Percentiles rank a stretch among this genome's conserved stretches.
These are phyloP conservation scores for Hypoxylon lienhwacheense DNA, from an alignment of 495 filamentous ascomycete genomes.

Conservation along the genomic window DNA sequence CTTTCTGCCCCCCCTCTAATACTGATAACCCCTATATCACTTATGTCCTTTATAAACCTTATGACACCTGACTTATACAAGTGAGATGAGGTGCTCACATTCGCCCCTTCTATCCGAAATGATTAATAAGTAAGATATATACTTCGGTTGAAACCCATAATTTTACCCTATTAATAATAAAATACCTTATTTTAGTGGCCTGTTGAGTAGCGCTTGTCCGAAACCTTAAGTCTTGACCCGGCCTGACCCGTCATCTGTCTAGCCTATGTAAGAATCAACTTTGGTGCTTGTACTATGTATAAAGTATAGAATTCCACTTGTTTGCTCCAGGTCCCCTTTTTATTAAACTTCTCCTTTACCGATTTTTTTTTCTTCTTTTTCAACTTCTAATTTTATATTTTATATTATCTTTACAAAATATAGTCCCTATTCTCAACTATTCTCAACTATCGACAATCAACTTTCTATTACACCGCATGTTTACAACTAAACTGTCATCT, in stretches of 20 bases:
- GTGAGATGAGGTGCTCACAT: background rate
- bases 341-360: too few relatives aligned
- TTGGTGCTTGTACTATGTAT: too few relatives aligned
- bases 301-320: too few relatives aligned
- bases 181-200: background rate
- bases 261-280: too few relatives aligned
- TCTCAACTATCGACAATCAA: conserved; percentile 8
- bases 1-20: too few relatives aligned
- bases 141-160: too few relatives aligned
- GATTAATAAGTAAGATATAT: conserved; percentile 1
- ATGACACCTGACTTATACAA: too few relatives aligned
- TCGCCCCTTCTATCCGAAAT: background rate
- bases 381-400: conserved; percentile 5
- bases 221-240: conserved; percentile 15
- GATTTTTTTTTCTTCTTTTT: too few relatives aligned
- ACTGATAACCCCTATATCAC: too few relatives aligned
- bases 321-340: too few relatives aligned
- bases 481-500: conserved; percentile 35
- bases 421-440: background rate
- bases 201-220: conserved; percentile 5
- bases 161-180: conserved; percentile 29
- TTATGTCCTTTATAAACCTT: too few relatives aligned
- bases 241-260: background rate
- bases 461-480: conserved; percentile 36
- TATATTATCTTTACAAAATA: conserved; percentile 15